Percentiles rank a stretch among this genome's conserved stretches.
Conservation (phyloP, 1,139 yeast species). For the Magnusiomyces tetraspermus region DNA sequence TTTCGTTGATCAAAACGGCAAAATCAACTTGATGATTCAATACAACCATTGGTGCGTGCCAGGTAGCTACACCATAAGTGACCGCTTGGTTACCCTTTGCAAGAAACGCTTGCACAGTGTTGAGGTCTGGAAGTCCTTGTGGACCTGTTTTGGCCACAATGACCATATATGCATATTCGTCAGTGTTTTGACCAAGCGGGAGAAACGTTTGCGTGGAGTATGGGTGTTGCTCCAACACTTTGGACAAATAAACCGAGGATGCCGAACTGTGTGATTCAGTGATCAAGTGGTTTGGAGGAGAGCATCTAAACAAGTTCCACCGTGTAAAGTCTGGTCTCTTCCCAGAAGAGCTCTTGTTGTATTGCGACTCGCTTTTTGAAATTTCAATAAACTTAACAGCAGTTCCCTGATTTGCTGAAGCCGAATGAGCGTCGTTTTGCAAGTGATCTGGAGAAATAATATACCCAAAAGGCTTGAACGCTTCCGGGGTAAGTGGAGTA, state of each 20-base stretch:
- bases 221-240: constrained; percentile 84
- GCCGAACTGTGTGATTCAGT: constrained; percentile 12
- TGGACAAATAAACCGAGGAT: constrained; percentile 39
- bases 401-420: constrained; percentile 86
- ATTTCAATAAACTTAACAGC: constrained; percentile 71
- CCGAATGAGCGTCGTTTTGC: constrained; percentile 33
- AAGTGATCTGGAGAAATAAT: constrained; percentile 50
- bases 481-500: constrained; percentile 39
- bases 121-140: constrained; percentile 49
- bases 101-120: constrained; percentile 53
- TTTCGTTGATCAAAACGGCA: constrained; percentile 78
- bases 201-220: constrained; percentile 81
- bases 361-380: constrained; percentile 54
- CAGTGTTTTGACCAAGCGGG: constrained; percentile 64
- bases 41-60: constrained; percentile 97
- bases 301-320: constrained; percentile 77
- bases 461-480: constrained; percentile 44
- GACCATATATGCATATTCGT: constrained; percentile 54
- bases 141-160: constrained; percentile 48
- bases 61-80: constrained; percentile 69
- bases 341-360: constrained; percentile 36
- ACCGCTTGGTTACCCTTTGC: constrained; percentile 81
- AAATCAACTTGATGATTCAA: constrained; percentile 46
- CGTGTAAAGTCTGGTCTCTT: constrained; percentile 44
- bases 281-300: constrained; percentile 59